phyloP scores from a whole-genome alignment of 2,329 filamentous ascomycete species.

The Lasiodiplodia citricola region DNA sequence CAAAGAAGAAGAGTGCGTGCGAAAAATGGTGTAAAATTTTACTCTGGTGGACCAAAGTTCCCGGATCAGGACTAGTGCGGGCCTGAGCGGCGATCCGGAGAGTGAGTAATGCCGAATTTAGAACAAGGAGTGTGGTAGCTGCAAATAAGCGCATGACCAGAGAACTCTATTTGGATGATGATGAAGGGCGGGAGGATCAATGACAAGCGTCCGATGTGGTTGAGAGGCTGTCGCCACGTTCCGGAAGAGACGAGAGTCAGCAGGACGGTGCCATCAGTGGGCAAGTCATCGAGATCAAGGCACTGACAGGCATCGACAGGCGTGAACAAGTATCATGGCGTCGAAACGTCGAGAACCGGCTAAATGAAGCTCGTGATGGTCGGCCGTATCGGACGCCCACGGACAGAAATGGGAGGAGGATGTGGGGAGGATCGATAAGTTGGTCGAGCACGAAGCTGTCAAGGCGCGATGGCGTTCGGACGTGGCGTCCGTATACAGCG shows the following conservation, averaged over 20 bases:
- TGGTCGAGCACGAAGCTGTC: no score
- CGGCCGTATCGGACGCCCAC: not conserved
- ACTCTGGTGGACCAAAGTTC: conserved; percentile 5
- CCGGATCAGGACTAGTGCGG: conserved; percentile 7
- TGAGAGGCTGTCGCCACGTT: not conserved
- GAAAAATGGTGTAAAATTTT: conserved; percentile 12
- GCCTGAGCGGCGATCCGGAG: not conserved
- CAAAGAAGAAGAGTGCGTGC: not conserved
- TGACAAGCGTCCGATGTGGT: not conserved
- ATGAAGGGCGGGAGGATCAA: not conserved
- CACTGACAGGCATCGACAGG: not conserved
- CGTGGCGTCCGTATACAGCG: conserved; percentile 14
- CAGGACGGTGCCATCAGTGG: not conserved
- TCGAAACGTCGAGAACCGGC: not conserved
- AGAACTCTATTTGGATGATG: conserved; percentile 6
- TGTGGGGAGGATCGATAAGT: no score
- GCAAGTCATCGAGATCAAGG: not conserved
- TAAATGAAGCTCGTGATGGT: not conserved
- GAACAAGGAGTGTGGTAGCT: not conserved
- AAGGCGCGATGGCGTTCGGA: not conserved
- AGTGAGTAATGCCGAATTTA: not conserved
- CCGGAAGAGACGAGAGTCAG: not conserved
- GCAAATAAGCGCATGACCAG: not conserved
- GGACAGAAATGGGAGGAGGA: not conserved
- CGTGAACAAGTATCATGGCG: not conserved